A percentile compares a stretch with the other conserved stretches of the same genome.
phyloP scores from a whole-genome alignment of 2,329 filamentous ascomycete species.

The Phyllosticta paracitricarpa region DNA sequence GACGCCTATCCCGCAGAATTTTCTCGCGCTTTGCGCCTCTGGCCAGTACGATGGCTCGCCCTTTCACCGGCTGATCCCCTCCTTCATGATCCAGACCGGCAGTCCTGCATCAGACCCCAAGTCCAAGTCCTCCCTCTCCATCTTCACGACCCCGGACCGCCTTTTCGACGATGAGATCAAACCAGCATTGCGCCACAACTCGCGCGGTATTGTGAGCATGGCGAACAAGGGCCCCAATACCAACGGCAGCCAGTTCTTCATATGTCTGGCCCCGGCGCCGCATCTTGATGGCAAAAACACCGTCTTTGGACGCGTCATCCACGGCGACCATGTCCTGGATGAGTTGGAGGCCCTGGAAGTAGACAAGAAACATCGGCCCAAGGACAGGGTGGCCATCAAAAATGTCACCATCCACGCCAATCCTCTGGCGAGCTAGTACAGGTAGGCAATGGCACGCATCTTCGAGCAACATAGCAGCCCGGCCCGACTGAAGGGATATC shows the following conservation, averaged over 20 bases:
- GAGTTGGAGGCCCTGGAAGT: conserved; percentile 62
- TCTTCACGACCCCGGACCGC: conserved; percentile 46
- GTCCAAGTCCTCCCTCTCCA: conserved; percentile 58
- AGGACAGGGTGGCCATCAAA: conserved; percentile 56
- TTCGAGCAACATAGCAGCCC: background rate
- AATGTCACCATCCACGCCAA: conserved; percentile 69
- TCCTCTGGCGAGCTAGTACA: conserved; percentile 52
- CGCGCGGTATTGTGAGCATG: conserved; percentile 64
- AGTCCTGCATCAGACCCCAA: conserved; percentile 41
- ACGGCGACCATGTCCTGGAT: conserved; percentile 49
- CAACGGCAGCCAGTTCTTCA: conserved; percentile 74
- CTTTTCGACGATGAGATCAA: conserved; percentile 75
- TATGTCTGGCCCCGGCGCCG: conserved; percentile 65
- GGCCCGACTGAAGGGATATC: background rate
- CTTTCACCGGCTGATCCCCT: conserved; percentile 70
- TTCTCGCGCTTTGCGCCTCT: conserved; percentile 75
- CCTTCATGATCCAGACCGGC: conserved; percentile 74
- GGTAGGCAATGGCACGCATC: background rate
- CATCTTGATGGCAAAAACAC: conserved; percentile 80
- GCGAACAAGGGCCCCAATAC: conserved; percentile 66
- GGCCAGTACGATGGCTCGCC: conserved; percentile 65
- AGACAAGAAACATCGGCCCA: conserved; percentile 69
- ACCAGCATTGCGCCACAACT: conserved; percentile 57
- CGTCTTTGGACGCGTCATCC: conserved; percentile 64
- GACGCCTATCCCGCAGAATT: conserved; percentile 53